These are phyloP conservation scores for Tubosaeta sp. DNA, from an alignment of 768 basidiomycete genomes.

Conservation along the genomic window DNA sequence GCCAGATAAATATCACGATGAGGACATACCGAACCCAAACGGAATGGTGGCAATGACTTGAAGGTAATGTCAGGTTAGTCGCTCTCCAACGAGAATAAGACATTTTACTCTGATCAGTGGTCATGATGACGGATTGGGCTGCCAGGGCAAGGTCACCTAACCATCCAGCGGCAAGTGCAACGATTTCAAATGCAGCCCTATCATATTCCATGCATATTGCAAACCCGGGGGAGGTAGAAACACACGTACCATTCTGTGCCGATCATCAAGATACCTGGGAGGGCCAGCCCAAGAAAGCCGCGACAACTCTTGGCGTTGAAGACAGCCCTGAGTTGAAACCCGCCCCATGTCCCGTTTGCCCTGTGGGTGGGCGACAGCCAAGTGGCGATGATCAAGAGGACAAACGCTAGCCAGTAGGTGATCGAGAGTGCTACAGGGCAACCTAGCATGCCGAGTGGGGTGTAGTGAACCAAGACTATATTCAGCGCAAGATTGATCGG, in stretches of 20 bases:
- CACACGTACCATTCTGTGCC: conserved; percentile 68
- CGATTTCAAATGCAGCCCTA: conserved; percentile 81
- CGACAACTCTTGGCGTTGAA: conserved; percentile 48
- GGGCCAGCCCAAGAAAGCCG: conserved; percentile 58
- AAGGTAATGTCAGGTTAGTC: conserved; percentile 13
- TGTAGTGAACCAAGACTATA: conserved; percentile 59
- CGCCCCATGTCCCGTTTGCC: conserved; percentile 62
- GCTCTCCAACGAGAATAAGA: not conserved
- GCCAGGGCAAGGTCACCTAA: conserved; percentile 65
- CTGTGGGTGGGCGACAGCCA: conserved; percentile 49
- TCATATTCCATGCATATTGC: not conserved
- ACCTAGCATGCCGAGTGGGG: conserved; percentile 58
- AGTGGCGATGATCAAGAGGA: conserved; percentile 48
- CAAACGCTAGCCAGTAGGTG: conserved; percentile 67
- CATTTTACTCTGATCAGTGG: conserved; percentile 65
- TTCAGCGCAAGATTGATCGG: conserved; percentile 65
- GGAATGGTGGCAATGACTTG: conserved; percentile 70
- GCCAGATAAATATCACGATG: not conserved
- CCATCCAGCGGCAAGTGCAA: conserved; percentile 70
- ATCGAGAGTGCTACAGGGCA: conserved; percentile 64
- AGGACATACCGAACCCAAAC: conserved; percentile 55
- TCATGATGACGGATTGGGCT: conserved; percentile 79
- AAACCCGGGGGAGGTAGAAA: not conserved
- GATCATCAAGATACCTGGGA: conserved; percentile 79
- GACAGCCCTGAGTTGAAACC: conserved; percentile 42